Conservation (phyloP, 2,329 filamentous ascomycete genomes). For the Diaporthe vexans region DNA sequence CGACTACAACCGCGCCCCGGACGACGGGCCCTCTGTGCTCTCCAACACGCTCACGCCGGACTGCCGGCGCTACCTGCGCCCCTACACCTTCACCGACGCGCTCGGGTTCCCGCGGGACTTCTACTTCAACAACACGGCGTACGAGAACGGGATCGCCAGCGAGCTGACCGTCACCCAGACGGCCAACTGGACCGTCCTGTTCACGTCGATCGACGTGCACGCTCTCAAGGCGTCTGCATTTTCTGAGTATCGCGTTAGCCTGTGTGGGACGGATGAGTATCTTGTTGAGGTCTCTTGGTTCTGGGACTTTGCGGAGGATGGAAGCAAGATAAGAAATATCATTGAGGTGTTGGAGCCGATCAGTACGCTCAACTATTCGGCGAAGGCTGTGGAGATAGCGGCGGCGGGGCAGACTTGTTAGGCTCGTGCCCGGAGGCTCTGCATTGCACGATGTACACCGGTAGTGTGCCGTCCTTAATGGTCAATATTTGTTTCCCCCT, state of each 20-base stretch:
- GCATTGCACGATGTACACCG: no score
- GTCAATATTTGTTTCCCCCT: no score
- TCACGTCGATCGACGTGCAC: neutral
- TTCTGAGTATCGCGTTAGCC: neutral
- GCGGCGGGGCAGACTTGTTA: slow-evolving; percentile 8
- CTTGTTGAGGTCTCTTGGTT: slow-evolving; percentile 3
- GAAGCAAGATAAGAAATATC: neutral
- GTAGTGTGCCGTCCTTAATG: no score
- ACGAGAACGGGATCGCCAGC: neutral
- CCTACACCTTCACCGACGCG: slow-evolving; percentile 9
- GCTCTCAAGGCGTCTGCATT: slow-evolving; percentile 1
- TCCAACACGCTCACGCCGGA: slow-evolving; percentile 4
- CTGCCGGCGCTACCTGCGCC: slow-evolving; percentile 17
- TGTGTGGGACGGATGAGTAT: slow-evolving; percentile 6
- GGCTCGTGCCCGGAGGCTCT: neutral
- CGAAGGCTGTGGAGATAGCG: slow-evolving; percentile 16
- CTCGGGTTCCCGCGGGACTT: slow-evolving; percentile 6
- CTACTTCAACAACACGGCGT: slow-evolving; percentile 8
- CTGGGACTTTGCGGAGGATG: slow-evolving; percentile 4
- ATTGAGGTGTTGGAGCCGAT: neutral
- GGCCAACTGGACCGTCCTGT: neutral
- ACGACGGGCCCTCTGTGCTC: neutral
- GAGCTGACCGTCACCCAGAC: slow-evolving; percentile 10
- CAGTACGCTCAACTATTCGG: neutral
- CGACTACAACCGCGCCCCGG: neutral